phyloP scores from a whole-genome alignment of 345 rosid species.

The Salix viminalis region DNA sequence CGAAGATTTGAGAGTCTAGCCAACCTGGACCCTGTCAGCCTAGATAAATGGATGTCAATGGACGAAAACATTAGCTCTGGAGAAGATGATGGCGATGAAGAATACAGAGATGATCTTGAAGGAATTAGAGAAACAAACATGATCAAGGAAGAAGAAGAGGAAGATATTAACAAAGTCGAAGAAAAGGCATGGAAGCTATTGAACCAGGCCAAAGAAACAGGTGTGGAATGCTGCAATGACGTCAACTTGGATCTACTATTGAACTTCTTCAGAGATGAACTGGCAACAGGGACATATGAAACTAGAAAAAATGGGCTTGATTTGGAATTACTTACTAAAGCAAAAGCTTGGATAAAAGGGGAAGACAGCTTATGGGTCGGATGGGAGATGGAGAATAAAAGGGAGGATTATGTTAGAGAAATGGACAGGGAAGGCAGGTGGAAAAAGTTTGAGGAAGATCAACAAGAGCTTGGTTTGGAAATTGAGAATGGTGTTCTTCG shows the following conservation, averaged over 20 bases:
- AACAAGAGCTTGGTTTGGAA: slow-evolving; percentile 28
- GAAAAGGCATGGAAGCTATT: slow-evolving; percentile 41
- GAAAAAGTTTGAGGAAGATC: slow-evolving; percentile 36
- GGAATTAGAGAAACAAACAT: background rate
- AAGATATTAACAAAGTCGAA: slow-evolving; percentile 26
- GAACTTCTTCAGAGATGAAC: slow-evolving; percentile 50
- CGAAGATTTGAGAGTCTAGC: slow-evolving; percentile 31
- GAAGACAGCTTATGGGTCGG: slow-evolving; percentile 17
- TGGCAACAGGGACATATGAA: slow-evolving; percentile 14
- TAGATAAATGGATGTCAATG: slow-evolving; percentile 34
- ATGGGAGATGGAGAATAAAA: slow-evolving; percentile 22
- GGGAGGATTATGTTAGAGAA: slow-evolving; percentile 31
- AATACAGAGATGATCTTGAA: background rate
- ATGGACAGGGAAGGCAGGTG: slow-evolving; percentile 35
- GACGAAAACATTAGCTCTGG: slow-evolving; percentile 23
- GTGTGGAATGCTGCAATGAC: slow-evolving; percentile 19
- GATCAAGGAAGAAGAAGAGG: slow-evolving; percentile 23
- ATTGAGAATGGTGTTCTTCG: slow-evolving; percentile 27
- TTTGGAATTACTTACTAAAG: slow-evolving; percentile 24
- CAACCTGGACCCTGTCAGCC: slow-evolving; percentile 26
- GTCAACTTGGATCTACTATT: slow-evolving; percentile 16
- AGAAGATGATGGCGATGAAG: slow-evolving; percentile 12
- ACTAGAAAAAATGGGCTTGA: slow-evolving; percentile 6
- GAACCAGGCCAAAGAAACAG: slow-evolving; percentile 32
- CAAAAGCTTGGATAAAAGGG: slow-evolving; percentile 47